Percentiles rank a stretch among this genome's conserved stretches.
phyloP scores from a whole-genome alignment of 2,329 filamentous ascomycete species.

The Pseudocercospora ulei region DNA sequence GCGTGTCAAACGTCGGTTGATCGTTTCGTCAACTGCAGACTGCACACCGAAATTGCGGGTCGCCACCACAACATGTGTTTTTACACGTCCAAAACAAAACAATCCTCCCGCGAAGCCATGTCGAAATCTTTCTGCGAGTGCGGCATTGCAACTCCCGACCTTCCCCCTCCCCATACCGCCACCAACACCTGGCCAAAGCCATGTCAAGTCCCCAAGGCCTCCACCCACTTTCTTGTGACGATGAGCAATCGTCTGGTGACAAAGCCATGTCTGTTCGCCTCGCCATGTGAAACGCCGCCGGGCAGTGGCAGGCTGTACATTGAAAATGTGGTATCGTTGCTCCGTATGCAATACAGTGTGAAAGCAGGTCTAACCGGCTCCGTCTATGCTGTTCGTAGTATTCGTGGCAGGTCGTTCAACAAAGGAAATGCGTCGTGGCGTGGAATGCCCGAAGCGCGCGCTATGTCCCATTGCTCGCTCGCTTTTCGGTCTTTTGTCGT shows the following conservation, averaged over 20 bases:
- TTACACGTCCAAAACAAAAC: too few relatives aligned
- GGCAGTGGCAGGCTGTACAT: constrained; percentile 11
- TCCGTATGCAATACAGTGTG: constrained; percentile 17
- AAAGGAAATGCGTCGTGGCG: constrained; percentile 10
- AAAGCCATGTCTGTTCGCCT: constrained; percentile 5
- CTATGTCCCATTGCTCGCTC: constrained; percentile 19
- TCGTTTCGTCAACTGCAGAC: too few relatives aligned
- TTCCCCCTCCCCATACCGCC: too few relatives aligned
- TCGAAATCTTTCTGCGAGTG: too few relatives aligned
- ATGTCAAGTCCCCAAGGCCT: background rate
- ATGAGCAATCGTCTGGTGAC: constrained; percentile 3
- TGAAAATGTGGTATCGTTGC: constrained; percentile 12
- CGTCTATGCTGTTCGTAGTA: constrained; percentile 18
- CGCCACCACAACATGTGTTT: too few relatives aligned
- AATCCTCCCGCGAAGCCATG: too few relatives aligned
- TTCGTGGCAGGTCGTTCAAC: constrained; percentile 21
- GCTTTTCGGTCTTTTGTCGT: constrained; percentile 14
- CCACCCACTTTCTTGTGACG: constrained; percentile 4
- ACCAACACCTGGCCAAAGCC: constrained; percentile 3
- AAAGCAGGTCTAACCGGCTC: constrained; percentile 16
- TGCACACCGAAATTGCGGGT: too few relatives aligned
- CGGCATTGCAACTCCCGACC: too few relatives aligned
- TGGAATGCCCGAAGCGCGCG: background rate
- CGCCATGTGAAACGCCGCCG: constrained; percentile 2
- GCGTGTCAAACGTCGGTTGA: too few relatives aligned